A percentile compares a stretch with the other conserved stretches of the same genome.
These are phyloP conservation scores for Hygrocybe coccinea DNA, from an alignment of 768 basidiomycete species.

Conservation along the genomic window DNA sequence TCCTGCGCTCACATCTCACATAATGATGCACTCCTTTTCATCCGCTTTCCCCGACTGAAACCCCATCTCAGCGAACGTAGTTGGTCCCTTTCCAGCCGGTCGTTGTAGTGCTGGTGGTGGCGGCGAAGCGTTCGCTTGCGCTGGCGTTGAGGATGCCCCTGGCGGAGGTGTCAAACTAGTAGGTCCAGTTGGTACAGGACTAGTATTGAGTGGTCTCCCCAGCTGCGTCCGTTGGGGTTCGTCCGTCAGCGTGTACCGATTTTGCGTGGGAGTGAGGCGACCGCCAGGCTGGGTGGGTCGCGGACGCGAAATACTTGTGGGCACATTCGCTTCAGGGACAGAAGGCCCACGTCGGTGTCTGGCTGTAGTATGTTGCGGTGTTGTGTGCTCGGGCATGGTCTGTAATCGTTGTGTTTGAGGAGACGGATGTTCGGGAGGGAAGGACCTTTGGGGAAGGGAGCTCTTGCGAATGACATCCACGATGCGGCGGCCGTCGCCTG, in stretches of 20 bases:
- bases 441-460: constrained; percentile 28
- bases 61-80: constrained; percentile 94
- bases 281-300: constrained; percentile 10
- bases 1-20: constrained; percentile 45
- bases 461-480: constrained; percentile 54
- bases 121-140: background rate
- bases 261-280: constrained; percentile 33
- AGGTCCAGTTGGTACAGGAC: background rate
- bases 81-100: constrained; percentile 35
- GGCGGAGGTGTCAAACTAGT: background rate
- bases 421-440: constrained; percentile 7
- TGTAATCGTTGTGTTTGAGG: constrained; percentile 3
- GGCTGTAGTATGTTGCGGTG: constrained; percentile 5
- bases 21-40: constrained; percentile 81
- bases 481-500: constrained; percentile 23
- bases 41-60: constrained; percentile 73
- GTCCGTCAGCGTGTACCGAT: constrained; percentile 48
- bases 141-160: no score
- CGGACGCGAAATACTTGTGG: background rate
- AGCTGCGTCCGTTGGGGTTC: background rate
- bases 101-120: background rate
- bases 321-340: background rate
- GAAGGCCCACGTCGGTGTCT: background rate
- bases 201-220: background rate
- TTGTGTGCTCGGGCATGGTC: constrained; percentile 9